Conservation (phyloP, 345 rosid species). For the sweet orange (Citrus sinensis) region DVS_A1.0 CM039163.1:243001-243500, state of each 20-base stretch:
- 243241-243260: slow-evolving; percentile 87
- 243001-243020: slow-evolving; percentile 57
- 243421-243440: neutral
- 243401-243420: slow-evolving; percentile 30
- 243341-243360: slow-evolving; percentile 43
- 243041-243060: neutral
- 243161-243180: slow-evolving; percentile 82
- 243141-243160: slow-evolving; percentile 73
- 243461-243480: neutral
- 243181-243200: slow-evolving; percentile 71
- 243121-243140: slow-evolving; percentile 87
- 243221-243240: slow-evolving; percentile 70
- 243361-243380: slow-evolving; percentile 31
- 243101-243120: slow-evolving; percentile 40
- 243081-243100: neutral
- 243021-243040: neutral
- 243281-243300: slow-evolving; percentile 27
- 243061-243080: neutral
- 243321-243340: slow-evolving; percentile 22
- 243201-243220: slow-evolving; percentile 64
- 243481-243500: neutral
- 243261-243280: slow-evolving; percentile 26
- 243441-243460: neutral
- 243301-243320: slow-evolving; percentile 5
- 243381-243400: slow-evolving; percentile 33